These are phyloP conservation scores for Colletotrichum melonis DNA, from an alignment of 2,329 filamentous ascomycete species.

Conservation along the genomic window DNA sequence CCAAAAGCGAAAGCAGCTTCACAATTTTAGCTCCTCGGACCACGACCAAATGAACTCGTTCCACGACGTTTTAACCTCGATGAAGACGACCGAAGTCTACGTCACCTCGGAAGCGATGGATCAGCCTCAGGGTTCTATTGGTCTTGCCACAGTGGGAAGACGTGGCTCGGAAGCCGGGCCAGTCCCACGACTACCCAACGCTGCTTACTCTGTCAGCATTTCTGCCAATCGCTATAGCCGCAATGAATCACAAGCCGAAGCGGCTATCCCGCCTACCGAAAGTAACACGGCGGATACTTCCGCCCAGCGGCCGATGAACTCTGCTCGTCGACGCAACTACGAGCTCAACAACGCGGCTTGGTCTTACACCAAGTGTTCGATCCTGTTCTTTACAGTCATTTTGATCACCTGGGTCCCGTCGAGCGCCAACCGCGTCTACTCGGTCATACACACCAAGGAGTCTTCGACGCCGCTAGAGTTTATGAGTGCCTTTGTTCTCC, in stretches of 20 bases:
- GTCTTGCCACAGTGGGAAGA: constrained; percentile 46
- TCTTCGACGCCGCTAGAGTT: constrained; percentile 72
- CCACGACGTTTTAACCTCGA: constrained; percentile 58
- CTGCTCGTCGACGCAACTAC: constrained; percentile 52
- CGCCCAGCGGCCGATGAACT: constrained; percentile 42
- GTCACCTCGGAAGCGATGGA: constrained; percentile 65
- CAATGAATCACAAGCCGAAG: constrained; percentile 41
- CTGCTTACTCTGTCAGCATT: constrained; percentile 57
- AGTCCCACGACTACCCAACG: constrained; percentile 12
- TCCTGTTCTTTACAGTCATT: constrained; percentile 78
- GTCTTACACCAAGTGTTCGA: constrained; percentile 76
- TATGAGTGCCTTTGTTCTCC: constrained; percentile 79
- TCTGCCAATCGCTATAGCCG: constrained; percentile 46
- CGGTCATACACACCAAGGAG: constrained; percentile 66
- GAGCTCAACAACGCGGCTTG: constrained; percentile 73
- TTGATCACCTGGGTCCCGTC: constrained; percentile 83
- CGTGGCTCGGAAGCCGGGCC: constrained; percentile 36
- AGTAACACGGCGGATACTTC: constrained; percentile 34
- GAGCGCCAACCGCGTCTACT: constrained; percentile 81
- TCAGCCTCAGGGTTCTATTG: constrained; percentile 42
- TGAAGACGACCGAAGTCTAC: constrained; percentile 73
- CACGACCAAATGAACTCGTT: constrained; percentile 51
- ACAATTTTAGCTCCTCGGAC: constrained; percentile 62
- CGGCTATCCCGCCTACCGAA: constrained; percentile 42
- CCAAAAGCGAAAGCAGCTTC: constrained; percentile 72